phyloP scores from a whole-genome alignment of 192 early-diverging fungal species.

The Umbelopsis sp. region DNA sequence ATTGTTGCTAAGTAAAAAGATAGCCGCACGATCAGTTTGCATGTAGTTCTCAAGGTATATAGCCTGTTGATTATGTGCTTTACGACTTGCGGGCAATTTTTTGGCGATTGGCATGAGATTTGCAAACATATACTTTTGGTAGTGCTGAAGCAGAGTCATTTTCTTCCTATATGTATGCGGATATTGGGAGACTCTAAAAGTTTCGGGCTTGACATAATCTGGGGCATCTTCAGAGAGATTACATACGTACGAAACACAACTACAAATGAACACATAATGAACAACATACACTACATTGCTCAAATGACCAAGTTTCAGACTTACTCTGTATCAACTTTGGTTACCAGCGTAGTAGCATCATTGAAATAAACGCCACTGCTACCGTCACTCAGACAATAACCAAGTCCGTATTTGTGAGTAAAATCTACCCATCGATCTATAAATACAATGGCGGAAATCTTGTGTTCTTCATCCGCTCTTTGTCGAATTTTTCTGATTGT shows the following conservation, averaged over 20 bases:
- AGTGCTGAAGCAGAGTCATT: conserved; percentile 57
- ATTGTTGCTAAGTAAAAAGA: conserved; percentile 71
- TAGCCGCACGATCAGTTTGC: conserved; percentile 59
- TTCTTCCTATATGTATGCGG: conserved; percentile 65
- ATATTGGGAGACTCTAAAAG: conserved; percentile 42
- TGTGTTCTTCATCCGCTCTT: neutral
- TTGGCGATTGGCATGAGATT: conserved; percentile 43
- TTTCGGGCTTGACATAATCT: conserved; percentile 1
- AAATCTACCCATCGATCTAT: conserved; percentile 91
- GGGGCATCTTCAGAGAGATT: neutral
- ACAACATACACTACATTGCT: neutral
- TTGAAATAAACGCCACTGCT: conserved; percentile 87
- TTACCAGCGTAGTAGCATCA: conserved; percentile 77
- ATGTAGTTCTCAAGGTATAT: conserved; percentile 69
- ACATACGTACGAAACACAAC: neutral
- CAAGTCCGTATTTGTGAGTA: conserved; percentile 83
- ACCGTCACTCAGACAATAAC: conserved; percentile 86
- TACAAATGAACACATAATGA: neutral
- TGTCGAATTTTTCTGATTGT: neutral
- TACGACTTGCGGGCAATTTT: conserved; percentile 7
- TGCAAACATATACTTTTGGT: conserved; percentile 65
- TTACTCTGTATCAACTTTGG: conserved; percentile 8
- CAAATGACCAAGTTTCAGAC: neutral
- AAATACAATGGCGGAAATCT: conserved; percentile 54
- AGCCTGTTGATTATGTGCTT: conserved; percentile 26